phyloP scores from a whole-genome alignment of 164 flowering plant genomes.

The Sedum album region DNA sequence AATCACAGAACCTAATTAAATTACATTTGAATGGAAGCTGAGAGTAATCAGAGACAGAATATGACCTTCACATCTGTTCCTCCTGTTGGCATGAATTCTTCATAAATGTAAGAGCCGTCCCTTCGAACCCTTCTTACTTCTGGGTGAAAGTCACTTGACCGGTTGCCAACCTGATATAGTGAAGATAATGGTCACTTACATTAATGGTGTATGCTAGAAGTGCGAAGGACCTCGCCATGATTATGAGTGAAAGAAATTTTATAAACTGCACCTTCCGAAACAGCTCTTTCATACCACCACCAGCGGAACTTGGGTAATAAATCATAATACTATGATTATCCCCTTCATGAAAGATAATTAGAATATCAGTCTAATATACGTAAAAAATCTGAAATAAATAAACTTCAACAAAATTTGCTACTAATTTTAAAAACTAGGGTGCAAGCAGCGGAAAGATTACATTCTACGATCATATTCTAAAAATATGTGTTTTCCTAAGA shows the following conservation, averaged over 20 bases:
- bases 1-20: not conserved
- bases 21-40: not conserved
- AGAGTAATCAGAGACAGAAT: slow-evolving; percentile 6
- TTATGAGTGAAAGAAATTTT: not conserved
- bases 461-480: not conserved
- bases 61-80: slow-evolving; percentile 99
- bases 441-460: not conserved
- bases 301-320: slow-evolving; percentile 97
- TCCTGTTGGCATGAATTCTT: slow-evolving; percentile 99
- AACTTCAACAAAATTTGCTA: not conserved
- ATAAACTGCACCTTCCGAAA: slow-evolving; percentile 72
- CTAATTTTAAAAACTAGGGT: not conserved
- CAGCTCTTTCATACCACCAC: slow-evolving; percentile 97
- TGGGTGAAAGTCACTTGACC: slow-evolving; percentile 98
- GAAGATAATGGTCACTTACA: not conserved
- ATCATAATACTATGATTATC: slow-evolving; percentile 98
- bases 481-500: not conserved
- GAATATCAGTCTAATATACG: slow-evolving; percentile 6
- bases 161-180: slow-evolving; percentile 74
- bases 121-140: slow-evolving; percentile 97
- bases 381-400: not conserved
- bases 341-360: slow-evolving; percentile 41
- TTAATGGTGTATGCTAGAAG: not conserved
- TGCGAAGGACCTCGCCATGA: not conserved
- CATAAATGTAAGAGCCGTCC: slow-evolving; percentile 96